phyloP scores from a whole-genome alignment of 306 rosid species.

The Senna tora region DNA sequence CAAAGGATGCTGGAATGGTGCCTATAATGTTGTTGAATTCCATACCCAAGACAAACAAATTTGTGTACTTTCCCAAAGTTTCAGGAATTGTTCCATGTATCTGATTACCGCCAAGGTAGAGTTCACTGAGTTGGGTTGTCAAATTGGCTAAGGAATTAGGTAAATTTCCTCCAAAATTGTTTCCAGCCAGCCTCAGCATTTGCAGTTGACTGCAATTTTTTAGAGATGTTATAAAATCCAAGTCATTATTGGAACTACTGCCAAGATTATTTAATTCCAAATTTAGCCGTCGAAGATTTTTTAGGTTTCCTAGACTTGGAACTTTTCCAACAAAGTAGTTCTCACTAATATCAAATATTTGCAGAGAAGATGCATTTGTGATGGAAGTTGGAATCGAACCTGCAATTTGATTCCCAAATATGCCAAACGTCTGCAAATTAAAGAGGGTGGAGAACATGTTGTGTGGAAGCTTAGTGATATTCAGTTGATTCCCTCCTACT shows the following conservation, averaged over 20 bases:
- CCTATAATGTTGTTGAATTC: neutral
- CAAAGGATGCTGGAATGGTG: neutral
- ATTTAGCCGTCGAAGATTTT: neutral
- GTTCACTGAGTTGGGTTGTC: neutral
- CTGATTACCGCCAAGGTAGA: neutral
- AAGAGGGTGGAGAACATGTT: slow-evolving; percentile 15
- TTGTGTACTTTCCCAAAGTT: neutral
- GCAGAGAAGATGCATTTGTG: slow-evolving; percentile 4
- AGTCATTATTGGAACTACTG: neutral
- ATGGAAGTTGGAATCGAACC: neutral
- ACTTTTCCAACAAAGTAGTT: slow-evolving; percentile 1
- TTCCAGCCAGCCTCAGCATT: accelerated
- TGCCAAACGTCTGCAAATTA: neutral
- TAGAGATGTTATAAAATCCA: neutral
- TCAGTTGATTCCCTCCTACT: neutral
- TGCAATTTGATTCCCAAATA: neutral
- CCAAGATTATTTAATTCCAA: neutral
- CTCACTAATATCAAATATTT: neutral
- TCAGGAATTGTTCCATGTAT: neutral
- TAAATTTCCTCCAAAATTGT: neutral
- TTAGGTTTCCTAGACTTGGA: neutral
- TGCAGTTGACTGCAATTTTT: neutral
- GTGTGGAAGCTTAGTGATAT: neutral
- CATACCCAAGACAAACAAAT: neutral
- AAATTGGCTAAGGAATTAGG: neutral